Evolutionary conservation across 2,329 filamentous ascomycete species (phyloP).

Genomic region (Beauveria rudraprayagi): DNA sequence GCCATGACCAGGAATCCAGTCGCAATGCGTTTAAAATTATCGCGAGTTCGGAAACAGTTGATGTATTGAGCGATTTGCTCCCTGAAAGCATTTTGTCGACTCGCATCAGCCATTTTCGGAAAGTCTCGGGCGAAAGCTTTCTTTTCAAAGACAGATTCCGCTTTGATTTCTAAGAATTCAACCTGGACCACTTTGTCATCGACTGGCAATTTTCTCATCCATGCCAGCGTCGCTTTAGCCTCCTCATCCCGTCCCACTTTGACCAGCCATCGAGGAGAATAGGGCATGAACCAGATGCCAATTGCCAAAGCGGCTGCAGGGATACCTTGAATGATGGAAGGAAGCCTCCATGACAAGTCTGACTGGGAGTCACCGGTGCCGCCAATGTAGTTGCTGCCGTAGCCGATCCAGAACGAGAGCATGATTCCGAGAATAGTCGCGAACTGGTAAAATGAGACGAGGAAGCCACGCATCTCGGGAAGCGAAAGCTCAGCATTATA

Average conservation of each 20-base stretch:
- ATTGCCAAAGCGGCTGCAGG: conserved; percentile 47
- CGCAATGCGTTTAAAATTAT: conserved; percentile 54
- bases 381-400: conserved; percentile 39
- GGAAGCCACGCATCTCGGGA: conserved; percentile 57
- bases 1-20: conserved; percentile 58
- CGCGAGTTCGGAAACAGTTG: conserved; percentile 26
- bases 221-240: conserved; percentile 47
- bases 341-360: conserved; percentile 36
- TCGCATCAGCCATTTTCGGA: conserved; percentile 33
- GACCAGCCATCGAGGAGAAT: conserved; percentile 68
- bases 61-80: conserved; percentile 41
- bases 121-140: conserved; percentile 55
- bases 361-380: conserved; percentile 35
- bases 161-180: conserved; percentile 78
- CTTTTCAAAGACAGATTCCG: conserved; percentile 70
- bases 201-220: conserved; percentile 51
- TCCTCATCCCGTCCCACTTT: conserved; percentile 64
- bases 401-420: conserved; percentile 40
- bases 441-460: conserved; percentile 58
- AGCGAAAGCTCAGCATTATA: conserved; percentile 48
- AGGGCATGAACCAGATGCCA: conserved; percentile 74
- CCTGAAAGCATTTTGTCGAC: conserved; percentile 32
- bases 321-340: conserved; percentile 36
- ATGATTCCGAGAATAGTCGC: conserved; percentile 51
- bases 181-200: conserved; percentile 62